Conservation (phyloP, 2,329 filamentous ascomycete species). For the Talaromyces sp. region DNA sequence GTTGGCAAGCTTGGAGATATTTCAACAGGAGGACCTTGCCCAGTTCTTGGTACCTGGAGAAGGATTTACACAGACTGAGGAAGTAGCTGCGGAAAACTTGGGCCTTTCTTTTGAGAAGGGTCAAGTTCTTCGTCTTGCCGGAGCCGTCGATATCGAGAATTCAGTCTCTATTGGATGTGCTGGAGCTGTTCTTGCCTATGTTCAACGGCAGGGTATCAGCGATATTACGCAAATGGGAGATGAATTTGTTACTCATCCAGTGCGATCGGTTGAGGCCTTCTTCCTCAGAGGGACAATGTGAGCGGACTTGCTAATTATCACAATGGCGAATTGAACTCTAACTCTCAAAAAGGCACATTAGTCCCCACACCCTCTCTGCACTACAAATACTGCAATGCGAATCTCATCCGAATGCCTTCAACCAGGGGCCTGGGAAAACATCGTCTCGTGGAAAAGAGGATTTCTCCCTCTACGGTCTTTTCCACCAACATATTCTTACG, state of each 20-base stretch:
- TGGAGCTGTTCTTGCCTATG: conserved; percentile 75
- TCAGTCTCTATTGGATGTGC: conserved; percentile 73
- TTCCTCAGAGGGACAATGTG: conserved; percentile 59
- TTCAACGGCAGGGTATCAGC: conserved; percentile 63
- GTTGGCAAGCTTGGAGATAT: conserved; percentile 55
- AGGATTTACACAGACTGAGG: conserved; percentile 37
- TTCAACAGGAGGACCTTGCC: conserved; percentile 42
- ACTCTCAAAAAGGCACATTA: conserved; percentile 63
- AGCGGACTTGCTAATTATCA: conserved; percentile 16
- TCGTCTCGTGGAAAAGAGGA: conserved; percentile 69
- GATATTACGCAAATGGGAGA: conserved; percentile 53
- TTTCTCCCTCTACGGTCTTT: conserved; percentile 77
- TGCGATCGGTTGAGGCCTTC: conserved; percentile 69
- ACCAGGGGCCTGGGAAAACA: conserved; percentile 60
- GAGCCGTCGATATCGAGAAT: conserved; percentile 70
- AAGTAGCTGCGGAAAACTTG: conserved; percentile 32
- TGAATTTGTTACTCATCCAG: conserved; percentile 52
- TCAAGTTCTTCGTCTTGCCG: conserved; percentile 62
- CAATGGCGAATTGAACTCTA: neutral
- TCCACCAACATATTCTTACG: conserved; percentile 68
- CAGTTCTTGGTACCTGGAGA: conserved; percentile 61
- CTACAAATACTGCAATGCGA: conserved; percentile 83
- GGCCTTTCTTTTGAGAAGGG: conserved; percentile 55
- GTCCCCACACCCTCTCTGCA: conserved; percentile 70
- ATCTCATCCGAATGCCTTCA: conserved; percentile 74